Evolutionary conservation across 73 alveolate genomes (phyloP).

Genomic region (Paramecium primaurelia): DNA sequence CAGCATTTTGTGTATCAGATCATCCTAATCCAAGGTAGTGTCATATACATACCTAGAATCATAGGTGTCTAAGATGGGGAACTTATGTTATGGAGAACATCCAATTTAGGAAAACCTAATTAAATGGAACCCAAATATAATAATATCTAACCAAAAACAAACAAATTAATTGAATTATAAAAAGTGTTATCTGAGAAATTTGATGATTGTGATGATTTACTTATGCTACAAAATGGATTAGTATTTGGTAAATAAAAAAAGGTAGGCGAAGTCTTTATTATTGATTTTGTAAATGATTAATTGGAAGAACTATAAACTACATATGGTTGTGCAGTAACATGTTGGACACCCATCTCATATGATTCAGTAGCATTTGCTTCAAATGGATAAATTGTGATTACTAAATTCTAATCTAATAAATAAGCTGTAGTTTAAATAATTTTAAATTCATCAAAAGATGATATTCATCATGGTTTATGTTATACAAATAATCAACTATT

Average conservation of each 20-base stretch:
- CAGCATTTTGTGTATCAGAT: slow-evolving; percentile 1
- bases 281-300: background rate
- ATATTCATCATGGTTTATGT: slow-evolving; percentile 25
- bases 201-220: slow-evolving; percentile 22
- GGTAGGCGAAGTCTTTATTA: background rate
- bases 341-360: slow-evolving; percentile 21
- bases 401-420: background rate
- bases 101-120: background rate
- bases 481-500: background rate
- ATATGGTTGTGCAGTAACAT: slow-evolving; percentile 24
- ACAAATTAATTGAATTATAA: background rate
- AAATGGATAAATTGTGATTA: background rate
- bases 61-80: slow-evolving; percentile 10
- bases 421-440: background rate
- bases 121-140: background rate
- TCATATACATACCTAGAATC: slow-evolving; percentile 21
- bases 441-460: background rate
- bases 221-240: background rate
- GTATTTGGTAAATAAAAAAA: background rate
- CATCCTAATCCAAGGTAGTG: slow-evolving; percentile 22
- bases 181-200: background rate
- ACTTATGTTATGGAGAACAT: background rate
- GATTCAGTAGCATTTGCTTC: slow-evolving; percentile 32
- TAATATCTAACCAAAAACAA: background rate
- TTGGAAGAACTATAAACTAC: background rate